phyloP scores from a whole-genome alignment of 331 rosid species.

The Saraca asoca region DNA sequence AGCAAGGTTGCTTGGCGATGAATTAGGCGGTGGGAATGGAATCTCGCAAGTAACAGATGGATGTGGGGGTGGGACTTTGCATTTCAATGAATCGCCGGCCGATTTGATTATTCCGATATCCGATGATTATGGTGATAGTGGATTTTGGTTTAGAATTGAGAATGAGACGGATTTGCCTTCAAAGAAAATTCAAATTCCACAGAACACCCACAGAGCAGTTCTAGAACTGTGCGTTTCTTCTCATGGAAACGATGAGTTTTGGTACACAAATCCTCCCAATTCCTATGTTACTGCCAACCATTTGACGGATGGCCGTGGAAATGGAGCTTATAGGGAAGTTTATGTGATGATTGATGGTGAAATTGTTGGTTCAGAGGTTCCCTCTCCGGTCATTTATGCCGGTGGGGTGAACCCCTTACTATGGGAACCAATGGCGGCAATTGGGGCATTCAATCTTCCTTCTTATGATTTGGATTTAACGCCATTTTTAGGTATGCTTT shows the following conservation, averaged over 20 bases:
- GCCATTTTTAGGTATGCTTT: conserved; percentile 65
- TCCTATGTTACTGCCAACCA: conserved; percentile 57
- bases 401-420: conserved; percentile 80
- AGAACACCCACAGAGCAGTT: conserved; percentile 56
- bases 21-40: neutral
- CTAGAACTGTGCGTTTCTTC: conserved; percentile 69
- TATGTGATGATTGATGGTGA: conserved; percentile 64
- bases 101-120: conserved; percentile 76
- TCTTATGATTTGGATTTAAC: conserved; percentile 68
- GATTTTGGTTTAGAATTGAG: conserved; percentile 73
- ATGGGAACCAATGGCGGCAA: conserved; percentile 79
- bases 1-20: conserved; percentile 31
- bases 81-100: conserved; percentile 47
- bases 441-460: conserved; percentile 80
- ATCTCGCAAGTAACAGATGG: neutral
- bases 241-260: conserved; percentile 86
- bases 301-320: conserved; percentile 58
- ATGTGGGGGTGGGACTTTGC: neutral
- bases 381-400: conserved; percentile 77
- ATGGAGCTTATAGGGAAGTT: conserved; percentile 76
- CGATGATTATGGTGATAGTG: conserved; percentile 47
- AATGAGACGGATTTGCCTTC: conserved; percentile 38
- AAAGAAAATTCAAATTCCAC: conserved; percentile 51
- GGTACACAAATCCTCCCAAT: conserved; percentile 83
- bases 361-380: conserved; percentile 63